These are phyloP conservation scores for Isoetes engelmannii DNA, from an alignment of 83 land plant species.

Conservation along the genomic window DNA sequence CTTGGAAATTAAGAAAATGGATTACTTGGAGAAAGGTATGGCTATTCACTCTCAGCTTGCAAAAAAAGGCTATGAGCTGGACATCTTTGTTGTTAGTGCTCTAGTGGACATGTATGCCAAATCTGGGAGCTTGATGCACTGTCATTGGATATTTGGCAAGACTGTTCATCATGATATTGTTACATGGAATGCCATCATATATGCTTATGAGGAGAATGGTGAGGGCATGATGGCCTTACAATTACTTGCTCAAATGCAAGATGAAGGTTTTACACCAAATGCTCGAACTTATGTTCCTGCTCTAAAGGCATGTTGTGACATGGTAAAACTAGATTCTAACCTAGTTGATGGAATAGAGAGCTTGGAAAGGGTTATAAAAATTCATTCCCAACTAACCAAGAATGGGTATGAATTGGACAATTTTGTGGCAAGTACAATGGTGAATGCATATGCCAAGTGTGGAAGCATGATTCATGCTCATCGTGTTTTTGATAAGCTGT, in stretches of 20 bases:
- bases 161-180: background rate
- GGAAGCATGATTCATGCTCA: background rate
- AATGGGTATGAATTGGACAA: background rate
- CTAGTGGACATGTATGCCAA: background rate
- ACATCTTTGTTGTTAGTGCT: background rate
- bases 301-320: background rate
- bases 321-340: background rate
- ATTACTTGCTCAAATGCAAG: background rate
- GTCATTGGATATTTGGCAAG: background rate
- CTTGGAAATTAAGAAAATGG: background rate
- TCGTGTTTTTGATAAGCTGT: background rate
- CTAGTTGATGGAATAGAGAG: background rate
- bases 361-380: background rate
- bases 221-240: background rate
- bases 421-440: background rate
- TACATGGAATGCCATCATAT: background rate
- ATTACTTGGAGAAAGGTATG: background rate
- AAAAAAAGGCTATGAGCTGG: background rate
- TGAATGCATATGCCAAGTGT: background rate
- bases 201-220: background rate
- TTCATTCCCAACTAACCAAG: background rate
- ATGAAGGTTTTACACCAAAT: background rate
- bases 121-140: background rate
- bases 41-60: background rate
- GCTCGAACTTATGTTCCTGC: background rate